phyloP scores from a whole-genome alignment of 2,329 filamentous ascomycete genomes.

The Cytospora piceicola region DNA sequence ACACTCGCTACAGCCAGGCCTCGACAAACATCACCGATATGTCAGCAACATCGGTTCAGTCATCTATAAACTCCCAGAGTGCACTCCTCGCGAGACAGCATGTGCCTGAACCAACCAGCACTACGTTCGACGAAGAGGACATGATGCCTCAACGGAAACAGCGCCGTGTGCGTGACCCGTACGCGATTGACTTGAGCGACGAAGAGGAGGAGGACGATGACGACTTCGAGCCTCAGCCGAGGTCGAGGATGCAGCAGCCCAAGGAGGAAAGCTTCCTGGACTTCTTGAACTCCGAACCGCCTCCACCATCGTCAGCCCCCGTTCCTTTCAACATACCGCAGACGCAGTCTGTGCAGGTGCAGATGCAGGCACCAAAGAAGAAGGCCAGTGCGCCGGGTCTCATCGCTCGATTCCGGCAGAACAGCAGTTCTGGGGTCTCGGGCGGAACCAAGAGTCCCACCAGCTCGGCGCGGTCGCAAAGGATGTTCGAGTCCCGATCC shows the following conservation, averaged over 20 bases:
- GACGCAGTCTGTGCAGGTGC: constrained; percentile 41
- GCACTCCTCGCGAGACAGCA: constrained; percentile 59
- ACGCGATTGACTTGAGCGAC: constrained; percentile 84
- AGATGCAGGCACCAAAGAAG: constrained; percentile 51
- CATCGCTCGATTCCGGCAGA: constrained; percentile 60
- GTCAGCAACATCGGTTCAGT: constrained; percentile 60
- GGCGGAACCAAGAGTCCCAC: constrained; percentile 36
- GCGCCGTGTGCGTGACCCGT: constrained; percentile 81
- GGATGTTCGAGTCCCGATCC: constrained; percentile 42
- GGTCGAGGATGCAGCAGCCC: constrained; percentile 47
- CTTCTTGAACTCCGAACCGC: constrained; percentile 71
- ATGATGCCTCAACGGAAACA: constrained; percentile 73
- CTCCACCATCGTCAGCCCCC: constrained; percentile 57
- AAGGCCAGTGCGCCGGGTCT: constrained; percentile 66
- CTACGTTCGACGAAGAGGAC: constrained; percentile 50
- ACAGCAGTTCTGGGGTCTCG: constrained; percentile 41
- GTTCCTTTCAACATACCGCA: constrained; percentile 42
- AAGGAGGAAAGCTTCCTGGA: constrained; percentile 73
- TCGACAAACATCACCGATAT: constrained; percentile 62
- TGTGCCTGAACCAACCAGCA: constrained; percentile 35
- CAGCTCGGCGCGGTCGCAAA: constrained; percentile 33
- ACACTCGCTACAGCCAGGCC: constrained; percentile 59
- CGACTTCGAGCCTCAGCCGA: constrained; percentile 48
- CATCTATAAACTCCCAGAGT: constrained; percentile 75
- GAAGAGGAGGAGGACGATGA: constrained; percentile 65